Percentiles rank a stretch among this genome's conserved stretches.
phyloP scores from a whole-genome alignment of 2,329 filamentous ascomycete species.

The Trichothecium sympodiale region DNA sequence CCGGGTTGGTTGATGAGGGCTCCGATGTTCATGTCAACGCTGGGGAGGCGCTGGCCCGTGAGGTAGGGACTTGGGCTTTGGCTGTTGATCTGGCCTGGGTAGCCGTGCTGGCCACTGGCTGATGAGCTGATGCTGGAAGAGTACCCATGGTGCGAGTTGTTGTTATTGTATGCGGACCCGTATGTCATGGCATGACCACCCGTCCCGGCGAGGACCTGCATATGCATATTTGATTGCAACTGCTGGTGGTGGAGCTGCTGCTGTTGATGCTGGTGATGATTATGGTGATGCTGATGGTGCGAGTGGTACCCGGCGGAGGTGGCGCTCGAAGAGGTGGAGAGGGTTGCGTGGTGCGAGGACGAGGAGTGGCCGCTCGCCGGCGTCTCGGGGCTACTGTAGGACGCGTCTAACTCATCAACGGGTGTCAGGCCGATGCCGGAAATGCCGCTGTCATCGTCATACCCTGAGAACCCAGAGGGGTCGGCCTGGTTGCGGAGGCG shows the following conservation, averaged over 20 bases:
- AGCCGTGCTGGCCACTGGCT: constrained; percentile 23
- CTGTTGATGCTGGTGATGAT: constrained; percentile 14
- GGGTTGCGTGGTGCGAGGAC: constrained; percentile 21
- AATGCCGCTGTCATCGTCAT: constrained; percentile 63
- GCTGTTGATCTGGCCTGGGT: constrained; percentile 15
- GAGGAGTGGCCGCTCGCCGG: constrained; percentile 32
- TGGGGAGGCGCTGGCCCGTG: constrained; percentile 35
- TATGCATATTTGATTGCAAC: constrained; percentile 13
- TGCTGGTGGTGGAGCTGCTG: constrained; percentile 10
- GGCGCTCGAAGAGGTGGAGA: constrained; percentile 28
- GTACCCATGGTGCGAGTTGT: constrained; percentile 29
- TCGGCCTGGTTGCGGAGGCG: constrained; percentile 8
- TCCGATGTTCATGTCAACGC: constrained; percentile 51
- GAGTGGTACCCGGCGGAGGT: constrained; percentile 11
- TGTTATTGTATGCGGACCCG: too few relatives aligned
- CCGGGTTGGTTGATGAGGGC: constrained; percentile 43
- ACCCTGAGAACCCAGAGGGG: constrained; percentile 28
- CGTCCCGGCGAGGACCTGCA: constrained; percentile 12
- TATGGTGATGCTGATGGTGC: constrained; percentile 16
- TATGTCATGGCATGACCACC: constrained; percentile 6
- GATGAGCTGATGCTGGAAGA: constrained; percentile 43
- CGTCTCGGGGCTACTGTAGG: constrained; percentile 44
- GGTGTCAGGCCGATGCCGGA: constrained; percentile 48
- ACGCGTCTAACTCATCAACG: constrained; percentile 47
- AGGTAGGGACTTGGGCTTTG: constrained; percentile 36